These are phyloP conservation scores for Durotheca rogersii DNA, from an alignment of 495 filamentous ascomycete species.

Conservation along the genomic window DNA sequence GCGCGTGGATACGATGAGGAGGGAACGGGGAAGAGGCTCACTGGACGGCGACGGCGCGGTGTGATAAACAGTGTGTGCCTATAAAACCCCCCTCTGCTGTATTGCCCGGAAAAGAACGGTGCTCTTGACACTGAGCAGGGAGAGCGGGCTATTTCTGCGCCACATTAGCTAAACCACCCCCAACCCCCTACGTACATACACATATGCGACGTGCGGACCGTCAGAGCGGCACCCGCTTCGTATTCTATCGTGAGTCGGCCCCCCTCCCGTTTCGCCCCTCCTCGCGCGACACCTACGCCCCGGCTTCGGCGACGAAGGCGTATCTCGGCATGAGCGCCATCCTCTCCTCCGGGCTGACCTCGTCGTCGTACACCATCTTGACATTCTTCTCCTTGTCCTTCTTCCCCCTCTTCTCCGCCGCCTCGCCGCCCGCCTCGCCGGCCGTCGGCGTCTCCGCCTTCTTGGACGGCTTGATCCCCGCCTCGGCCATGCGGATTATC, in stretches of 20 bases:
- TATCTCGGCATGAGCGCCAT: conserved; percentile 79
- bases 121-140: too few relatives aligned
- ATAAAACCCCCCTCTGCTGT: too few relatives aligned
- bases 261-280: not conserved
- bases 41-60: too few relatives aligned
- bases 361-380: conserved; percentile 77
- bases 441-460: conserved; percentile 45
- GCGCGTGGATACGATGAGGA: too few relatives aligned
- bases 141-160: too few relatives aligned
- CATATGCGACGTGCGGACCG: too few relatives aligned
- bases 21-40: too few relatives aligned
- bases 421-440: conserved; percentile 41
- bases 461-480: conserved; percentile 54
- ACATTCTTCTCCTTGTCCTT: conserved; percentile 68
- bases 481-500: conserved; percentile 58
- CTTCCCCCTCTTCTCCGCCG: conserved; percentile 65
- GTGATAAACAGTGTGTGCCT: too few relatives aligned
- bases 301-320: conserved; percentile 60
- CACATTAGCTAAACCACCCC: conserved; percentile 10
- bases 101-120: too few relatives aligned
- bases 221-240: conserved; percentile 2
- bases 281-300: conserved; percentile 24
- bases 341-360: conserved; percentile 81
- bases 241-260: conserved; percentile 8
- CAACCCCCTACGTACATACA: not conserved